Conservation (phyloP, 495 filamentous ascomycete species). For the Xylaria venustula region DNA sequence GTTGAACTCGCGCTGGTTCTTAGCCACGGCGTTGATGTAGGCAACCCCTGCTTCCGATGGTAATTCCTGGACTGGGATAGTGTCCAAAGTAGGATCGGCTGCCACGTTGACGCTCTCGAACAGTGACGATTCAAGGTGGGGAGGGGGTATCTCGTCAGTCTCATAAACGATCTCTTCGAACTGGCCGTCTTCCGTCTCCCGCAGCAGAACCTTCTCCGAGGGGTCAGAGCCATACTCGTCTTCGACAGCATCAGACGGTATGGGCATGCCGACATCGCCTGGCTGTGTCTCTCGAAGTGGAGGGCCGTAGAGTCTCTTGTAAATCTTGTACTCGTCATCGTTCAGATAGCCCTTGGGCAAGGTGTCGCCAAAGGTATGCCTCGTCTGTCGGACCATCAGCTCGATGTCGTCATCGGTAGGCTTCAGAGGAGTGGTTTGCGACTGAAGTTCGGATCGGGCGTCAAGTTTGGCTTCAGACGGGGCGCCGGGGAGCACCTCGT, state of each 20-base stretch:
- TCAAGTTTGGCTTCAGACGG: not conserved
- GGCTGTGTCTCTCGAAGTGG: slow-evolving; percentile 55
- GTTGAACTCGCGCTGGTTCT: slow-evolving; percentile 50
- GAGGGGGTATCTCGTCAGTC: slow-evolving; percentile 14
- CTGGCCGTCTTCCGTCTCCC: slow-evolving; percentile 58
- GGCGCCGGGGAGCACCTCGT: slow-evolving; percentile 17
- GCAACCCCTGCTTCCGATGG: slow-evolving; percentile 25
- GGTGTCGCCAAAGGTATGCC: slow-evolving; percentile 72
- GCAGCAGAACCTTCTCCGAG: slow-evolving; percentile 38
- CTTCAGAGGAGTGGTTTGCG: slow-evolving; percentile 2
- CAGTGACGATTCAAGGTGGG: slow-evolving; percentile 6
- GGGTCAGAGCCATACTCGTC: slow-evolving; percentile 21
- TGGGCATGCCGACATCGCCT: slow-evolving; percentile 56
- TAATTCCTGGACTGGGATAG: slow-evolving; percentile 2
- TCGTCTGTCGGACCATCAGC: slow-evolving; percentile 63
- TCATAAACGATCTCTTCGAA: slow-evolving; percentile 59
- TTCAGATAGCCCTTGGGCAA: slow-evolving; percentile 73
- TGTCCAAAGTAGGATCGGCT: not conserved
- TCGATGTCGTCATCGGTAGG: slow-evolving; percentile 53
- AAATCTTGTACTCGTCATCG: slow-evolving; percentile 68
- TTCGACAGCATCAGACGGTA: slow-evolving; percentile 23
- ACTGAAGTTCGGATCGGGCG: slow-evolving; percentile 12
- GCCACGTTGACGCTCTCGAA: slow-evolving; percentile 5
- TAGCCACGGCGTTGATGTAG: slow-evolving; percentile 44
- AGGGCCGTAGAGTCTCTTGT: slow-evolving; percentile 77